Conservation (phyloP, 352 stramenopile species). For the Halophytophthora batemanensis region DNA sequence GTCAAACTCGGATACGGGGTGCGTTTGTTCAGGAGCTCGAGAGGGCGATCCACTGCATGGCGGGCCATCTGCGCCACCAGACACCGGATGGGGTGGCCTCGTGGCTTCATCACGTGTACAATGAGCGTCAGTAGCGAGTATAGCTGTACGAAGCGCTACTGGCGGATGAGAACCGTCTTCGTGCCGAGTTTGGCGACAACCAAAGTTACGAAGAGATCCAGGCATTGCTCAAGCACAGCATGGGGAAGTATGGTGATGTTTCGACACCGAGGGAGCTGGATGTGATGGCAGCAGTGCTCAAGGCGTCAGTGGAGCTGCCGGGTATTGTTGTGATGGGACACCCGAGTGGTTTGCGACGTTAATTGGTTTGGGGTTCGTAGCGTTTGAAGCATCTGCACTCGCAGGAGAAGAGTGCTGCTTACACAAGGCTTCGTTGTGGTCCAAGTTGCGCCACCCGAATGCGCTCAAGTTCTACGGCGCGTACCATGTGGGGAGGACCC, state of each 20-base stretch:
- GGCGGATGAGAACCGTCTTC: neutral
- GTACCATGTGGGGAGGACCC: constrained; percentile 7
- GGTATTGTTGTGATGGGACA: constrained; percentile 2
- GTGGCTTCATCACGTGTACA: too few species aligned
- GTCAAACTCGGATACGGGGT: too few species aligned
- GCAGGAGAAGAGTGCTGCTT: neutral
- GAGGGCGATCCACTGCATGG: too few species aligned
- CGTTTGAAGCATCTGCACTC: too few species aligned
- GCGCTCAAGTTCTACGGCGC: constrained; percentile 15
- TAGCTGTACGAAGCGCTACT: constrained; percentile 2
- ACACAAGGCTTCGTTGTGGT: neutral
- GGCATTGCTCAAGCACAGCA: constrained; percentile 5
- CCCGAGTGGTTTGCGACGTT: constrained; percentile 7
- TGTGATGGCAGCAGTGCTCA: constrained; percentile 3
- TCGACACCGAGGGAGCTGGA: constrained; percentile 3
- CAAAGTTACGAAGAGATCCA: constrained; percentile 6
- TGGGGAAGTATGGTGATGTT: neutral
- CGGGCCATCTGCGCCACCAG: too few species aligned
- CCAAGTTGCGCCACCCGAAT: constrained; percentile 14
- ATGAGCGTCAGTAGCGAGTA: too few species aligned
- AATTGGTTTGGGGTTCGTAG: too few species aligned
- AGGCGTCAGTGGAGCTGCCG: neutral
- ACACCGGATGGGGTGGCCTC: too few species aligned
- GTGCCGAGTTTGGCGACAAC: constrained; percentile 1
- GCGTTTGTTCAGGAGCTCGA: too few species aligned